A percentile compares a stretch with the other conserved stretches of the same genome.
Evolutionary conservation across 352 stramenopile genomes (phyloP).

Genomic region (Pythium rhizo-oryzae): DNA sequence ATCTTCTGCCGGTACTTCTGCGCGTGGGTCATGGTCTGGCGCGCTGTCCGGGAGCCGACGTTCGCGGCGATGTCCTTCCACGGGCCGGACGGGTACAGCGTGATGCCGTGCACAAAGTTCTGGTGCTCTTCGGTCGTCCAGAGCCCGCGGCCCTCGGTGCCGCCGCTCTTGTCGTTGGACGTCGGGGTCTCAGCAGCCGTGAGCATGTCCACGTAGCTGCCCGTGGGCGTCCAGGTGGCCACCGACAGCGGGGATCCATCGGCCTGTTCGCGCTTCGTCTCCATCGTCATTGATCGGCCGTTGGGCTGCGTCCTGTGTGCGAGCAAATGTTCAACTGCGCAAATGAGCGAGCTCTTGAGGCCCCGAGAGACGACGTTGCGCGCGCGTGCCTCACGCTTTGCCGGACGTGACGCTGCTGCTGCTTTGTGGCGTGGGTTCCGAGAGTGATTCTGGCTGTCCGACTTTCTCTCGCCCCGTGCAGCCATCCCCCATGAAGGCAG

Average conservation of each 20-base stretch:
- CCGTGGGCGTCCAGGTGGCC: conserved; percentile 24
- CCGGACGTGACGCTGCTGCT: conserved; percentile 2
- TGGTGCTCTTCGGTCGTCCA: conserved; percentile 78
- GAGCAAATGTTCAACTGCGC: conserved; percentile 31
- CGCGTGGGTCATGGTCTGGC: conserved; percentile 83
- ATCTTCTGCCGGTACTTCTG: conserved; percentile 89
- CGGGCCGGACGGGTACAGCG: conserved; percentile 69
- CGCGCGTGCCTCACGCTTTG: no score
- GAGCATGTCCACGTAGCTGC: conserved; percentile 34
- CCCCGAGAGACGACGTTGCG: no score
- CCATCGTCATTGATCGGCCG: conserved; percentile 23
- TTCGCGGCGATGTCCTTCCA: conserved; percentile 83
- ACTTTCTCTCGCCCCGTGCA: conserved; percentile 29
- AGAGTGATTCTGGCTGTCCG: conserved; percentile 23
- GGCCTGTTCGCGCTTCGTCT: conserved; percentile 30
- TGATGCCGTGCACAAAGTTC: conserved; percentile 78
- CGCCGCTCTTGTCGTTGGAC: conserved; percentile 30
- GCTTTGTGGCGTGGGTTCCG: conserved; percentile 17
- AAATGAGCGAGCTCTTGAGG: background rate
- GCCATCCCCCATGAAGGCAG: conserved; percentile 23
- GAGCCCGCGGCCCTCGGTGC: conserved; percentile 58
- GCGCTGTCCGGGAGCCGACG: conserved; percentile 69
- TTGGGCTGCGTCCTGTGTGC: background rate
- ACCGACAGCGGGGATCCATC: conserved; percentile 31
- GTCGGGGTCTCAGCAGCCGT: conserved; percentile 24